phyloP scores from a whole-genome alignment of 306 rosid genomes.

The Rosa lucieae region DNA sequence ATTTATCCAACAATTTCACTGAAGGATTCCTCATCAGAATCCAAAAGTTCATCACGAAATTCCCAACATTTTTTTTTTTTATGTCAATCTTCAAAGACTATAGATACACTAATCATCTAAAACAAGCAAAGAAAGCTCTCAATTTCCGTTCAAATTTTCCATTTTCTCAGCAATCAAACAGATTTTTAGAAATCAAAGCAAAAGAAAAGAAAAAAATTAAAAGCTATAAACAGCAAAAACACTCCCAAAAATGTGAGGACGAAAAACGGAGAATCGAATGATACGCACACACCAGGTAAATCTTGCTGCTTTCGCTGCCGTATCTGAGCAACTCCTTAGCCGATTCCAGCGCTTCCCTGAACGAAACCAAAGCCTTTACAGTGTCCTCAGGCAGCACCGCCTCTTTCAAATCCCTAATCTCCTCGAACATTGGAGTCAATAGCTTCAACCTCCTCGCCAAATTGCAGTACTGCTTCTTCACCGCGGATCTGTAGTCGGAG shows the following conservation, averaged over 20 bases:
- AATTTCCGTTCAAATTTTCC: too few relatives aligned
- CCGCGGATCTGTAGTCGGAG: constrained; percentile 71
- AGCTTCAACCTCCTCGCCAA: constrained; percentile 85
- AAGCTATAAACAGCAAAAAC: constrained; percentile 11
- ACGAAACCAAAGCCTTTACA: constrained; percentile 52
- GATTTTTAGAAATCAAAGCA: too few relatives aligned
- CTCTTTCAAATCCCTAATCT: constrained; percentile 66
- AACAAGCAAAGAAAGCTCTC: neutral
- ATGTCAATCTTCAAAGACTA: neutral
- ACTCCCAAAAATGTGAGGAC: constrained; percentile 5
- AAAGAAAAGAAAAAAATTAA: neutral
- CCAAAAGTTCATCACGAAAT: neutral
- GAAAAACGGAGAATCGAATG: constrained; percentile 1
- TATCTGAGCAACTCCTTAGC: constrained; percentile 74
- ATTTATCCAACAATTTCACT: neutral
- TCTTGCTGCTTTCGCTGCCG: constrained; percentile 83
- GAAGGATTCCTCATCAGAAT: neutral
- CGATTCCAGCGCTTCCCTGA: constrained; percentile 62
- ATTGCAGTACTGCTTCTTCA: constrained; percentile 91
- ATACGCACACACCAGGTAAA: constrained; percentile 73
- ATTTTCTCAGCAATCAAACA: neutral
- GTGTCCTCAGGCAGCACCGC: constrained; percentile 42
- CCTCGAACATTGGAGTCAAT: constrained; percentile 86
- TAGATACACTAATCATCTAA: neutral
- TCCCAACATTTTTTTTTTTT: neutral